Percentiles rank a stretch among this genome's conserved stretches.
These are phyloP conservation scores for Lipomyces japonicus DNA, from an alignment of 805 yeast genomes.

Conservation along the genomic window DNA sequence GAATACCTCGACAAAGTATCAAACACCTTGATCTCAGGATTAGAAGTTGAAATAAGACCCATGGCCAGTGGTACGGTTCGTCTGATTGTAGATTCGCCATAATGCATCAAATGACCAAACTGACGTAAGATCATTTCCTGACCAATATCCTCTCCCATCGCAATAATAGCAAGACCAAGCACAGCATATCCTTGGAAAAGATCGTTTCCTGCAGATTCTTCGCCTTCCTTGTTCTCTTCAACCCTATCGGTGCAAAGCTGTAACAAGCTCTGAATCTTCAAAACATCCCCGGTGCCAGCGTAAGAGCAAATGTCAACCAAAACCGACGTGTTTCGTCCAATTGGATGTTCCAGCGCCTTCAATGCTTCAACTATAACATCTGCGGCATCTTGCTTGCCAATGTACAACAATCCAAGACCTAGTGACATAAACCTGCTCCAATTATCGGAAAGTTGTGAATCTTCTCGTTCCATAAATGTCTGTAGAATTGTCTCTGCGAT, in stretches of 20 bases:
- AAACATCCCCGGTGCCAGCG: slow-evolving; percentile 96
- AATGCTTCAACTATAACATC: slow-evolving; percentile 87
- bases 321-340: slow-evolving; percentile 82
- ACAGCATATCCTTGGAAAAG: slow-evolving; percentile 83
- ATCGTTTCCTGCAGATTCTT: slow-evolving; percentile 43
- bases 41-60: slow-evolving; percentile 89
- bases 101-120: slow-evolving; percentile 95
- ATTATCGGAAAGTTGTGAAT: slow-evolving; percentile 70
- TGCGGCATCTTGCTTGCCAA: slow-evolving; percentile 90
- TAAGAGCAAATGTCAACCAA: slow-evolving; percentile 89
- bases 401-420: slow-evolving; percentile 84
- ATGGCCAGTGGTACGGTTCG: slow-evolving; percentile 97
- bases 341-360: slow-evolving; percentile 92
- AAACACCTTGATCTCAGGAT: slow-evolving; percentile 95
- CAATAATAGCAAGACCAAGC: slow-evolving; percentile 87
- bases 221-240: slow-evolving; percentile 40
- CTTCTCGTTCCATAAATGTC: slow-evolving; percentile 80
- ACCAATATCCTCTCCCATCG: slow-evolving; percentile 97
- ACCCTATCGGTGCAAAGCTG: slow-evolving; percentile 59
- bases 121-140: slow-evolving; percentile 97
- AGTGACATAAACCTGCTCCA: slow-evolving; percentile 89
- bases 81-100: slow-evolving; percentile 85
- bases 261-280: slow-evolving; percentile 85
- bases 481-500: slow-evolving; percentile 88
- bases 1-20: slow-evolving; percentile 95